These are phyloP conservation scores for Trametes pubescens DNA, from an alignment of 1,284 basidiomycete species.

Conservation along the genomic window DNA sequence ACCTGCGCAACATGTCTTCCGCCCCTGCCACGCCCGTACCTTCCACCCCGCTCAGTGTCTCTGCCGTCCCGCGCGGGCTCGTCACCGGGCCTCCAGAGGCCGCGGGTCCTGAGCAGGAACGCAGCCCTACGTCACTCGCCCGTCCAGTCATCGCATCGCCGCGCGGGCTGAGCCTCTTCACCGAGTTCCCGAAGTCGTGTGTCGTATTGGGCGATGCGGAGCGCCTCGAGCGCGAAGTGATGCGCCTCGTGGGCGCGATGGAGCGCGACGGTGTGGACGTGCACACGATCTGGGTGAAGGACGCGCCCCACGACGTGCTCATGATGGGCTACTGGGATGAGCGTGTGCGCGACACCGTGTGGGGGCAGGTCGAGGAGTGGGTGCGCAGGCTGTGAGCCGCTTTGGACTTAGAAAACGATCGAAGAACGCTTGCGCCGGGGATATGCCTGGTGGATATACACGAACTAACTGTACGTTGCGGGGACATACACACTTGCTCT, in stretches of 20 bases:
- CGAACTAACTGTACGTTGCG: too few relatives aligned
- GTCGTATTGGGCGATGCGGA: slow-evolving; percentile 52
- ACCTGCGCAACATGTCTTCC: slow-evolving; percentile 40
- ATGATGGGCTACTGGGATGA: slow-evolving; percentile 49
- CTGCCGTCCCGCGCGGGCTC: slow-evolving; percentile 1
- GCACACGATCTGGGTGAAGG: slow-evolving; percentile 45
- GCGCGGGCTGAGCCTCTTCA: slow-evolving; percentile 50
- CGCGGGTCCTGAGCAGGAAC: slow-evolving; percentile 19
- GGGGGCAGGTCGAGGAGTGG: slow-evolving; percentile 44
- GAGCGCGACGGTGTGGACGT: slow-evolving; percentile 46
- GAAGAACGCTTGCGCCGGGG: too few relatives aligned
- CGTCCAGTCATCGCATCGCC: slow-evolving; percentile 42
- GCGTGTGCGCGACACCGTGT: slow-evolving; percentile 43
- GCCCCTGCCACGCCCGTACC: slow-evolving; percentile 37
- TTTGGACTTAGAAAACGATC: too few relatives aligned
- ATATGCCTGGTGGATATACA: too few relatives aligned
- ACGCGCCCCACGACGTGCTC: slow-evolving; percentile 47
- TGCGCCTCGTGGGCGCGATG: slow-evolving; percentile 45
- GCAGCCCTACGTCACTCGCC: slow-evolving; percentile 39
- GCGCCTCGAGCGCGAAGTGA: slow-evolving; percentile 47
- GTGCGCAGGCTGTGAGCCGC: slow-evolving; percentile 35
- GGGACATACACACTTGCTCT: too few relatives aligned
- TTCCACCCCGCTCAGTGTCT: slow-evolving; percentile 20
- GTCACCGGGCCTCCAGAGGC: slow-evolving; percentile 20
- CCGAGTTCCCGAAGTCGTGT: slow-evolving; percentile 52